Evolutionary conservation across 371 early-diverging fungal genomes (phyloP).

Genomic region (Rhizopus arrhizus): DNA sequence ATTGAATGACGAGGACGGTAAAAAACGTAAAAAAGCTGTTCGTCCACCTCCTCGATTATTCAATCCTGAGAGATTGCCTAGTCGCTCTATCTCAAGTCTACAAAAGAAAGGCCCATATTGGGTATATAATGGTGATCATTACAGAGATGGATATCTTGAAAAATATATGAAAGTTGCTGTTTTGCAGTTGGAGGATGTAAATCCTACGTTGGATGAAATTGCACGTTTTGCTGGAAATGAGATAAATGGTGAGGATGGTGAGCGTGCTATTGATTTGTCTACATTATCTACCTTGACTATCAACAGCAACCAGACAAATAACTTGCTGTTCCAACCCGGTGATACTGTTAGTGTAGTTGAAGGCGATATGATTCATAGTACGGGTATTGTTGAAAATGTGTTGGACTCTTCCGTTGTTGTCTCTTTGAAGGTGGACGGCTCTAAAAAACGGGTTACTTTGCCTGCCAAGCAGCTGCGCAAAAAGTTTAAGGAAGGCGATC

Average conservation of each 20-base stretch:
- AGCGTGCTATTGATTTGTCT: slow-evolving; percentile 56
- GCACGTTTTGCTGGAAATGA: slow-evolving; percentile 78
- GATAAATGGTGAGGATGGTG: slow-evolving; percentile 62
- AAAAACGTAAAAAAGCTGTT: slow-evolving; percentile 62
- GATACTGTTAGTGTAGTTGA: slow-evolving; percentile 89
- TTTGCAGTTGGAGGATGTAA: slow-evolving; percentile 77
- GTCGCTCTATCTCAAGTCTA: slow-evolving; percentile 47
- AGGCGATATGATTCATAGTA: slow-evolving; percentile 86
- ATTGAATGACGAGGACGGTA: slow-evolving; percentile 30
- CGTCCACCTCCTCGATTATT: slow-evolving; percentile 77
- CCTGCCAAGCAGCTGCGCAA: slow-evolving; percentile 78
- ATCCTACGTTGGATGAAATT: slow-evolving; percentile 93
- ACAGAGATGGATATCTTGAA: slow-evolving; percentile 88
- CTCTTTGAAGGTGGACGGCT: slow-evolving; percentile 56
- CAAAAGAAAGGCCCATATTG: slow-evolving; percentile 67
- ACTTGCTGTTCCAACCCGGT: slow-evolving; percentile 70
- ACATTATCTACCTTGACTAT: slow-evolving; percentile 51
- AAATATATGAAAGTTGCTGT: slow-evolving; percentile 83
- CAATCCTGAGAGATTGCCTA: slow-evolving; percentile 65
- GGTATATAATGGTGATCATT: slow-evolving; percentile 80
- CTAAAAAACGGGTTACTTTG: slow-evolving; percentile 48
- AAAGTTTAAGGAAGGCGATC: slow-evolving; percentile 87
- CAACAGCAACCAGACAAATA: slow-evolving; percentile 48
- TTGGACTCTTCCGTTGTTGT: slow-evolving; percentile 67
- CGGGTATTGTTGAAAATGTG: slow-evolving; percentile 79